Evolutionary conservation across 768 basidiomycete genomes (phyloP).

Genomic region (Boletus vinaceobasis): DNA sequence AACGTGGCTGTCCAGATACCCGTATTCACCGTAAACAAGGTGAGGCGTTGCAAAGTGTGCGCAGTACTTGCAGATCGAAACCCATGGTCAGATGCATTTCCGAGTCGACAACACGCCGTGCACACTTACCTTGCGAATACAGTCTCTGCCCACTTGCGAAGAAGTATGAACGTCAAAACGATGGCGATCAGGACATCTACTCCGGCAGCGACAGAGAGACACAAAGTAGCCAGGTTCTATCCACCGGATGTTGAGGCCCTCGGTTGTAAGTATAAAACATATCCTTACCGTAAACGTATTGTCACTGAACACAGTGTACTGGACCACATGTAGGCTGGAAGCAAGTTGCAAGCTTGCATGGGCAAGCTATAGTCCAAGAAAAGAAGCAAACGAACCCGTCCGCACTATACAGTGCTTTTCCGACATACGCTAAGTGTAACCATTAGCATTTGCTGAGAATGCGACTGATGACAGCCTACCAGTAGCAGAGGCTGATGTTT

Average conservation of each 20-base stretch:
- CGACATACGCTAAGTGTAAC: no score
- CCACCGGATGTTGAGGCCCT: not conserved
- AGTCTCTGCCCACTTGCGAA: not conserved
- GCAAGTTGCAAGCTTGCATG: no score
- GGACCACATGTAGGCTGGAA: no score
- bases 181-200: not conserved
- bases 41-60: slow-evolving; percentile 6
- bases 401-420: no score
- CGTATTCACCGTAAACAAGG: slow-evolving; percentile 10
- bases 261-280: no score
- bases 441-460: no score
- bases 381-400: no score
- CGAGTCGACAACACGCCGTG: not conserved
- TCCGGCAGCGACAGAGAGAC: not conserved
- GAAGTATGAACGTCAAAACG: not conserved
- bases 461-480: no score
- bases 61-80: not conserved
- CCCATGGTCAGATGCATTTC: not conserved
- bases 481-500: no score
- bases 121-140: not conserved
- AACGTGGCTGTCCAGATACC: slow-evolving; percentile 49
- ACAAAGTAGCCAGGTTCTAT: not conserved
- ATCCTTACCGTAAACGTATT: no score
- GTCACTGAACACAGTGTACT: no score
- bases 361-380: no score